Percentiles rank a stretch among this genome's conserved stretches.
phyloP scores from a whole-genome alignment of 148 eudicot species.

The Euryodendron excelsum region DNA sequence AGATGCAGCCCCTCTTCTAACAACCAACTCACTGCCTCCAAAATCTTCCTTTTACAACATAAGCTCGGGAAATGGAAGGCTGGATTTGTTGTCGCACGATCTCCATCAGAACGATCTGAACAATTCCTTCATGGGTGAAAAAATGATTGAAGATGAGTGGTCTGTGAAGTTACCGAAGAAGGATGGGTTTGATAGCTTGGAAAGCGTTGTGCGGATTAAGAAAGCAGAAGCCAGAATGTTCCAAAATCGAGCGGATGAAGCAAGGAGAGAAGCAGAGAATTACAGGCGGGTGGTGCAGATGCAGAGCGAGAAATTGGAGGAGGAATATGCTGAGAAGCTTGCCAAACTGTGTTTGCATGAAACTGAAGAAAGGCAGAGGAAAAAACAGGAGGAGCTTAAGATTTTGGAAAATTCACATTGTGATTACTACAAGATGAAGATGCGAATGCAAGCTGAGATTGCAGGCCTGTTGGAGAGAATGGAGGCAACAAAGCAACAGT shows the following conservation, averaged over 20 bases:
- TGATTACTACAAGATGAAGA: constrained; percentile 78
- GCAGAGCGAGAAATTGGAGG: constrained; percentile 57
- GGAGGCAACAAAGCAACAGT: constrained; percentile 78
- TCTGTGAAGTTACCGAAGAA: constrained; percentile 46
- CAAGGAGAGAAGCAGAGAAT: constrained; percentile 65
- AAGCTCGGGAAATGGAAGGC: constrained; percentile 31
- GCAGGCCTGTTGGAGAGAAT: constrained; percentile 79
- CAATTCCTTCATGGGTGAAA: constrained; percentile 26
- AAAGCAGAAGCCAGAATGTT: constrained; percentile 79
- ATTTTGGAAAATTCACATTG: constrained; percentile 58
- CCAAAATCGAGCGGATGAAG: constrained; percentile 84
- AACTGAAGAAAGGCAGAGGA: constrained; percentile 60
- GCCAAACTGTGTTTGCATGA: constrained; percentile 63
- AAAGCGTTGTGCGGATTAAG: constrained; percentile 63
- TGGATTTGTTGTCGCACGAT: constrained; percentile 32
- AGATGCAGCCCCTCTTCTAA: constrained; percentile 27
- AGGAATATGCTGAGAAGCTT: constrained; percentile 68
- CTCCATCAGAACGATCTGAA: constrained; percentile 30
- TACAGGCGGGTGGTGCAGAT: constrained; percentile 40
- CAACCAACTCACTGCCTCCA: constrained; percentile 30
- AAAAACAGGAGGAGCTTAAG: constrained; percentile 72
- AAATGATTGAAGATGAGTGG: constrained; percentile 42
- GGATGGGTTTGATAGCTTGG: constrained; percentile 60
- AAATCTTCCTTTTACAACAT: constrained; percentile 31
- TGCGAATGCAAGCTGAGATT: constrained; percentile 78